A percentile compares a stretch with the other conserved stretches of the same genome.
These are phyloP conservation scores for Cyclospora cayetanensis DNA, from an alignment of 169 alveolate genomes.

Conservation along the genomic window DNA sequence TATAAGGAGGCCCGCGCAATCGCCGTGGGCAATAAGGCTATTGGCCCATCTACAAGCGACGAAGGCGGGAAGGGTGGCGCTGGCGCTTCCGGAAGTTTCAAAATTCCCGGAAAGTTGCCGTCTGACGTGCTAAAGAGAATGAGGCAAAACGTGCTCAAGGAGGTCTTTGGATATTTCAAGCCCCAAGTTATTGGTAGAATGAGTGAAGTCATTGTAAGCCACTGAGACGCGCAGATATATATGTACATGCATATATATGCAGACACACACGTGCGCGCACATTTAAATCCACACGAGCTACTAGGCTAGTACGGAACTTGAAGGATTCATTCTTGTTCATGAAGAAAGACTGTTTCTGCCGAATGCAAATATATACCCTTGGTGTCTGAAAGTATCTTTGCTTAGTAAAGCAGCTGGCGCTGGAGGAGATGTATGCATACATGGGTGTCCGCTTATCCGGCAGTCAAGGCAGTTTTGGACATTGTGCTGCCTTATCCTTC, in stretches of 20 bases:
- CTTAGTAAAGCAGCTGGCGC: no score
- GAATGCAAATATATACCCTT: not conserved
- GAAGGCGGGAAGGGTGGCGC: not conserved
- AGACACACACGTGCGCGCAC: not conserved
- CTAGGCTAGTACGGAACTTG: no score
- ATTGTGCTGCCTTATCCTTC: no score
- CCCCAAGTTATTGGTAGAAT: slow-evolving; percentile 43
- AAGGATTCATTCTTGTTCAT: not conserved
- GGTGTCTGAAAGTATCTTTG: not conserved
- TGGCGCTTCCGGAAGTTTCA: no score
- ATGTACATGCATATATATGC: not conserved
- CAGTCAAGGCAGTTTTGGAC: no score
- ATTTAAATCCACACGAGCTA: not conserved
- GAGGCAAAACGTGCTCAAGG: slow-evolving; percentile 30
- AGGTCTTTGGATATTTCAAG: slow-evolving; percentile 32
- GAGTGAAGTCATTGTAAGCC: slow-evolving; percentile 36
- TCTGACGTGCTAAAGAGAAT: not conserved
- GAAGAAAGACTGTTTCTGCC: not conserved
- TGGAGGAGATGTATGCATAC: not conserved
- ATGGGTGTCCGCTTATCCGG: no score
- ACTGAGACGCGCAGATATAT: not conserved
- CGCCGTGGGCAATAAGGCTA: not conserved
- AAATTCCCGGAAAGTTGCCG: not conserved
- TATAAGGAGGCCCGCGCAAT: slow-evolving; percentile 50
- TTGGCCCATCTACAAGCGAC: no score